Evolutionary conservation across 768 basidiomycete genomes (phyloP).

Genomic region (Boletus speciosus): DNA sequence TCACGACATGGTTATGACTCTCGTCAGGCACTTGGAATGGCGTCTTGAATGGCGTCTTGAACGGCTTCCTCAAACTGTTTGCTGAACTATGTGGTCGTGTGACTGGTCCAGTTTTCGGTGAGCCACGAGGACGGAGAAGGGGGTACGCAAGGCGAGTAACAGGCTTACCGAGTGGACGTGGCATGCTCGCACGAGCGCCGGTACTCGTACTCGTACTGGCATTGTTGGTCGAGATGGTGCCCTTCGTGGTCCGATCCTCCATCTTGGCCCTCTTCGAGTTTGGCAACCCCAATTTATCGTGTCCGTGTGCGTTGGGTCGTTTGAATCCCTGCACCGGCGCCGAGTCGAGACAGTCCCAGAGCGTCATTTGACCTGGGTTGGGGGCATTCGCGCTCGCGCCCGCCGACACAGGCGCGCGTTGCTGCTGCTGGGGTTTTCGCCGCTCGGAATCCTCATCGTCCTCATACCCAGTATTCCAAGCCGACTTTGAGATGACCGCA

Average conservation of each 20-base stretch:
- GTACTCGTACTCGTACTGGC: not conserved
- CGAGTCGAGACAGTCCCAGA: slow-evolving; percentile 19
- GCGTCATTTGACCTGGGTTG: slow-evolving; percentile 19
- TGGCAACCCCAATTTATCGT: slow-evolving; percentile 10
- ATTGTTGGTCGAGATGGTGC: not conserved
- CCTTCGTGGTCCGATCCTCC: not conserved
- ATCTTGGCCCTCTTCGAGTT: slow-evolving; percentile 22
- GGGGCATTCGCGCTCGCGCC: not conserved
- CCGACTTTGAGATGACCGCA: slow-evolving; percentile 14
- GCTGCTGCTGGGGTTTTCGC: not conserved
- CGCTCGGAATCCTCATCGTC: slow-evolving; percentile 22
- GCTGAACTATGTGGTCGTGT: slow-evolving; percentile 47
- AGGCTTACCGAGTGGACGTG: slow-evolving; percentile 22
- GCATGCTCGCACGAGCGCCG: slow-evolving; percentile 5
- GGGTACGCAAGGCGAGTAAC: not conserved
- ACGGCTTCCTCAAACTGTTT: slow-evolving; percentile 47
- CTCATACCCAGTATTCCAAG: slow-evolving; percentile 27
- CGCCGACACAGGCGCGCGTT: not conserved
- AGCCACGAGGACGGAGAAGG: not conserved
- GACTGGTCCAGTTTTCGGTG: slow-evolving; percentile 27
- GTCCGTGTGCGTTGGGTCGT: slow-evolving; percentile 16
- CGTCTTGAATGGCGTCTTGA: slow-evolving; percentile 53
- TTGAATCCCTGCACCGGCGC: slow-evolving; percentile 21
- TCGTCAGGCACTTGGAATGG: slow-evolving; percentile 47
- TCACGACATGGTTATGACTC: slow-evolving; percentile 19